Conservation (phyloP, 305 asterid species). For the Lippia alba region DNA sequence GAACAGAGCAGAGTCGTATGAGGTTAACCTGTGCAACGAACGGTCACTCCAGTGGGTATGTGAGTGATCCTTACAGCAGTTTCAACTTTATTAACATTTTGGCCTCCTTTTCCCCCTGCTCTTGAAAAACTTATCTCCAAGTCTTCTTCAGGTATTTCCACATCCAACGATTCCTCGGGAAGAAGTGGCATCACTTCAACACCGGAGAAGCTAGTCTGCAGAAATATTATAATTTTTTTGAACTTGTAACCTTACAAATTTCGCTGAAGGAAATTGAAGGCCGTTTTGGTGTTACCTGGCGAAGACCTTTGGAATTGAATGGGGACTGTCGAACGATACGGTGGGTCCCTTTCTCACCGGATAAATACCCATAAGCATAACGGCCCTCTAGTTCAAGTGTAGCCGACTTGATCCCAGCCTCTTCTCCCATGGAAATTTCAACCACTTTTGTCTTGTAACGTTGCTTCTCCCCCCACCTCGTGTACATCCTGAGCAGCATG, state of each 20-base stretch:
- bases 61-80: constrained; percentile 95
- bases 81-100: constrained; percentile 92
- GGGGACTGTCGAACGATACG: constrained; percentile 94
- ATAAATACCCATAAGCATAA: constrained; percentile 88
- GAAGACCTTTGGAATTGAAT: constrained; percentile 94
- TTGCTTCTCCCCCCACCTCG: constrained; percentile 97
- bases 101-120: constrained; percentile 99
- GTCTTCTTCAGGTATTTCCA: constrained; percentile 96
- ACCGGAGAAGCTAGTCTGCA: constrained; percentile 93
- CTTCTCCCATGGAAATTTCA: constrained; percentile 94
- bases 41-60: constrained; percentile 85
- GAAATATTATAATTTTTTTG: too few relatives aligned
- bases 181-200: constrained; percentile 97
- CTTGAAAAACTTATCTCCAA: constrained; percentile 75
- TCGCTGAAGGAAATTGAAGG: background rate
- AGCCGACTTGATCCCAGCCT: constrained; percentile 96
- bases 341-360: constrained; percentile 99
- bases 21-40: constrained; percentile 85
- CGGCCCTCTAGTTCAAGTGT: constrained; percentile 88
- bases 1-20: constrained; percentile 15
- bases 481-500: constrained; percentile 98
- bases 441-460: constrained; percentile 83
- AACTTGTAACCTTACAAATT: background rate
- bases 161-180: constrained; percentile 79
- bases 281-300: constrained; percentile 60